phyloP scores from a whole-genome alignment of 768 basidiomycete genomes.

The Mycena latifolia region DNA sequence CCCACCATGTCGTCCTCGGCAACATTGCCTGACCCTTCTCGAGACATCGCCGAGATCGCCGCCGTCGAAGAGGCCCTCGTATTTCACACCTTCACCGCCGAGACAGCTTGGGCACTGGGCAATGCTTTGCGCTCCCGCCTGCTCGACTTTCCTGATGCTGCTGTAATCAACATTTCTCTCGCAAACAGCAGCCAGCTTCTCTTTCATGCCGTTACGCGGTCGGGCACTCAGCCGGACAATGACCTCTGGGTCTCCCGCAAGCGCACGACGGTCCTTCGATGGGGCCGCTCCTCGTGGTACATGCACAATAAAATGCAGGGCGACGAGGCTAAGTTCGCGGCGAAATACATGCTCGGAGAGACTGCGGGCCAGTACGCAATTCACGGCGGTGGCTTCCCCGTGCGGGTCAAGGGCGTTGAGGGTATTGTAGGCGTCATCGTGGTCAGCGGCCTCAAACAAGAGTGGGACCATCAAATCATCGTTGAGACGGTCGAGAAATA shows the following conservation, averaged over 20 bases:
- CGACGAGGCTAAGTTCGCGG: slow-evolving; percentile 29
- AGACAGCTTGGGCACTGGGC: slow-evolving; percentile 50
- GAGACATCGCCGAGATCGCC: slow-evolving; percentile 36
- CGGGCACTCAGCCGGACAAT: slow-evolving; percentile 46
- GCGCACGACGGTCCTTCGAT: slow-evolving; percentile 45
- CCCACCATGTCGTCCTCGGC: slow-evolving; percentile 12
- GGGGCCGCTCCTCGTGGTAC: slow-evolving; percentile 43
- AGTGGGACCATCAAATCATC: slow-evolving; percentile 47
- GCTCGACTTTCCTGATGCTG: slow-evolving; percentile 38
- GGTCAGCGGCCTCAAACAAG: slow-evolving; percentile 46
- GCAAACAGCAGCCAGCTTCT: slow-evolving; percentile 45
- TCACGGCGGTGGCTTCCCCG: slow-evolving; percentile 49
- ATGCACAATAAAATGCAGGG: slow-evolving; percentile 37
- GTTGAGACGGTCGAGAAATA: slow-evolving; percentile 45
- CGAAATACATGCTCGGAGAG: slow-evolving; percentile 41
- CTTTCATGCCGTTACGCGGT: slow-evolving; percentile 43
- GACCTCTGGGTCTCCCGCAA: slow-evolving; percentile 50
- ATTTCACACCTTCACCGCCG: slow-evolving; percentile 42
- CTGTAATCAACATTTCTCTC: slow-evolving; percentile 44
- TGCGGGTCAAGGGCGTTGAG: slow-evolving; percentile 48
- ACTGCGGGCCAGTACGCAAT: slow-evolving; percentile 43
- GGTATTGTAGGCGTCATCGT: slow-evolving; percentile 50
- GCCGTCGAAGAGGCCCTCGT: slow-evolving; percentile 41
- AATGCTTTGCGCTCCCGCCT: slow-evolving; percentile 39
- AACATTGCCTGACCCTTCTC: slow-evolving; percentile 10